phyloP scores from a whole-genome alignment of 495 filamentous ascomycete genomes.

The Penicillium taxi region DNA sequence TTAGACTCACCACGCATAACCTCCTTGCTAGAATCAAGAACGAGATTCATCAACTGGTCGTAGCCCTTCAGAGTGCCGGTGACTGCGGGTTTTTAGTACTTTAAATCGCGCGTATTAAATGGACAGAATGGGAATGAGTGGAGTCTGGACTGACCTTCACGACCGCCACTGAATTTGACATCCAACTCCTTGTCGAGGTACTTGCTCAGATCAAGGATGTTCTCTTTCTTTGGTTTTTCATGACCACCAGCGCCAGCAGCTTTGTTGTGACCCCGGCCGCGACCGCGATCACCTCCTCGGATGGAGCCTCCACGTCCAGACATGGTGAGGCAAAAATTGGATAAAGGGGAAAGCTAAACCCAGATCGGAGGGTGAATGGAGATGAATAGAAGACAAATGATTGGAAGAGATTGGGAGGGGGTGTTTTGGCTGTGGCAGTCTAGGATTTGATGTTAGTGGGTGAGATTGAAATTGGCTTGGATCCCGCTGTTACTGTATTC shows the following conservation, averaged over 20 bases:
- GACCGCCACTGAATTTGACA: slow-evolving; percentile 93
- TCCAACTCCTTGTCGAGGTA: slow-evolving; percentile 93
- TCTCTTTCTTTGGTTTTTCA: slow-evolving; percentile 92
- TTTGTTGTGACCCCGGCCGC: slow-evolving; percentile 36
- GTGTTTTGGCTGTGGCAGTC: no score
- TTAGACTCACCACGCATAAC: slow-evolving; percentile 62
- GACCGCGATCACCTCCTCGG: slow-evolving; percentile 48
- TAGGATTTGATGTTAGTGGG: no score
- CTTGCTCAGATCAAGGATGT: slow-evolving; percentile 88
- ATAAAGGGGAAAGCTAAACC: slow-evolving; percentile 4
- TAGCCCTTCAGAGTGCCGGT: slow-evolving; percentile 86
- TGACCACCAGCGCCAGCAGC: slow-evolving; percentile 44
- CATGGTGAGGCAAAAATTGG: slow-evolving; percentile 33
- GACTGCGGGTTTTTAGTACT: slow-evolving; percentile 43
- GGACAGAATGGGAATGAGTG: neutral
- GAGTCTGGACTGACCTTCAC: slow-evolving; percentile 60
- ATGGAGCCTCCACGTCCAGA: slow-evolving; percentile 62
- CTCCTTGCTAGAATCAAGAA: slow-evolving; percentile 91
- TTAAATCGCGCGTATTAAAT: slow-evolving; percentile 3
- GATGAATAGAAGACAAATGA: no score
- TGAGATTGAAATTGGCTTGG: no score
- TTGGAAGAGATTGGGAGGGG: no score
- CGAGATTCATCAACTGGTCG: slow-evolving; percentile 95
- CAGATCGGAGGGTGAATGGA: slow-evolving; percentile 7
- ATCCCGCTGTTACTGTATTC: slow-evolving; percentile 9